Conservation (phyloP, 192 early-diverging fungal species). For the Coemansia sp. region DNA sequence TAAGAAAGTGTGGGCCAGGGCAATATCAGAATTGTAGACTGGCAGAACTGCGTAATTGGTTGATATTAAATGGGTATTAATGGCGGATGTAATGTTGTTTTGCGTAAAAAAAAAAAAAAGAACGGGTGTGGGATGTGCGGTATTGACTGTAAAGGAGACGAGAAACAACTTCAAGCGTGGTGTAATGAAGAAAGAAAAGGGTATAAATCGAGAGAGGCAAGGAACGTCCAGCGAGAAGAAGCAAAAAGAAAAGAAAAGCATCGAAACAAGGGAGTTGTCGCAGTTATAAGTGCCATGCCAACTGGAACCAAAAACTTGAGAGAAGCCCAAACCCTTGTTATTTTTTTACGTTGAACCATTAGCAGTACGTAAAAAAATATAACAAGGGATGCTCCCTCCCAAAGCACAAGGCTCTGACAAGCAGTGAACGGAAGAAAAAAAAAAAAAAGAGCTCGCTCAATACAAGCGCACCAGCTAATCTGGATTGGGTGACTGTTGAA, state of each 20-base stretch:
- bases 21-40: neutral
- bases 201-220: slow-evolving; percentile 6
- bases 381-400: neutral
- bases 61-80: neutral
- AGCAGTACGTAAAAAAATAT: neutral
- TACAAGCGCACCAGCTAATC: neutral
- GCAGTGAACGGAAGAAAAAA: neutral
- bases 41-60: neutral
- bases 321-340: neutral
- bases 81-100: neutral
- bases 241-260: neutral
- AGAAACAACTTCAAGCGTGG: neutral
- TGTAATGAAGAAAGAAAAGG: slow-evolving; percentile 8
- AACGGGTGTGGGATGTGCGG: neutral
- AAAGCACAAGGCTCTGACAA: neutral
- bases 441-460: neutral
- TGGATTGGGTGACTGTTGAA: slow-evolving; percentile 1
- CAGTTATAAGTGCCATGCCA: neutral
- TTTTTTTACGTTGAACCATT: neutral
- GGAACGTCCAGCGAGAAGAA: slow-evolving; percentile 1
- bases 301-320: neutral
- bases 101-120: neutral
- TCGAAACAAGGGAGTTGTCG: neutral
- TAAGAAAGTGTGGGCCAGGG: neutral
- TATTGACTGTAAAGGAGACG: neutral